Percentiles rank a stretch among this genome's conserved stretches.
Conservation (phyloP, 1,284 basidiomycete genomes). For the Anthracocystis setariae region DNA sequence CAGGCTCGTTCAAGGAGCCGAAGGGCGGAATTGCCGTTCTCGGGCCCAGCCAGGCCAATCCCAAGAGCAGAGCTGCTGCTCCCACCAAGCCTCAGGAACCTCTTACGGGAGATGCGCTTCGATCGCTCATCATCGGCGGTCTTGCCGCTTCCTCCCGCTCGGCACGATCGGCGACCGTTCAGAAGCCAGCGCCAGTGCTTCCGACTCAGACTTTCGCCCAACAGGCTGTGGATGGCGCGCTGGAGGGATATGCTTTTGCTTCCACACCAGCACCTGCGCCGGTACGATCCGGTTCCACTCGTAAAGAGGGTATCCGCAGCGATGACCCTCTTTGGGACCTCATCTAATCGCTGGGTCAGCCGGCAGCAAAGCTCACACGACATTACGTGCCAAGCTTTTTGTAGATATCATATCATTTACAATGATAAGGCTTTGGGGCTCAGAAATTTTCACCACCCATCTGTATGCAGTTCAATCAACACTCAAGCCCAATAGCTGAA, state of each 20-base stretch:
- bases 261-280: slow-evolving; percentile 19
- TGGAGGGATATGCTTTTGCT: slow-evolving; percentile 28
- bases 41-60: slow-evolving; percentile 43
- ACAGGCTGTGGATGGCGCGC: slow-evolving; percentile 27
- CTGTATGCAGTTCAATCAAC: too few relatives aligned
- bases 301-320: slow-evolving; percentile 44
- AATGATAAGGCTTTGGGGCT: not conserved
- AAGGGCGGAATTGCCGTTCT: slow-evolving; percentile 54
- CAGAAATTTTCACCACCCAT: too few relatives aligned
- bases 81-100: slow-evolving; percentile 33
- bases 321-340: slow-evolving; percentile 51
- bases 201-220: slow-evolving; percentile 22
- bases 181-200: slow-evolving; percentile 7
- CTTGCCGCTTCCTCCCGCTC: slow-evolving; percentile 40
- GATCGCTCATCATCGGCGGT: slow-evolving; percentile 53
- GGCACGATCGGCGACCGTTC: slow-evolving; percentile 16
- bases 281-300: slow-evolving; percentile 17
- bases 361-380: slow-evolving; percentile 7
- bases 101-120: slow-evolving; percentile 40
- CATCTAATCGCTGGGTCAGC: slow-evolving; percentile 16
- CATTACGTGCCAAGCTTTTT: slow-evolving; percentile 2
- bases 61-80: slow-evolving; percentile 27
- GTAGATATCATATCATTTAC: slow-evolving; percentile 18
- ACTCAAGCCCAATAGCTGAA: too few relatives aligned
- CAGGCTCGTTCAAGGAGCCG: slow-evolving; percentile 55